phyloP scores from a whole-genome alignment of 2,329 filamentous ascomycete genomes.

The Cercospora zeae-maydis region DNA sequence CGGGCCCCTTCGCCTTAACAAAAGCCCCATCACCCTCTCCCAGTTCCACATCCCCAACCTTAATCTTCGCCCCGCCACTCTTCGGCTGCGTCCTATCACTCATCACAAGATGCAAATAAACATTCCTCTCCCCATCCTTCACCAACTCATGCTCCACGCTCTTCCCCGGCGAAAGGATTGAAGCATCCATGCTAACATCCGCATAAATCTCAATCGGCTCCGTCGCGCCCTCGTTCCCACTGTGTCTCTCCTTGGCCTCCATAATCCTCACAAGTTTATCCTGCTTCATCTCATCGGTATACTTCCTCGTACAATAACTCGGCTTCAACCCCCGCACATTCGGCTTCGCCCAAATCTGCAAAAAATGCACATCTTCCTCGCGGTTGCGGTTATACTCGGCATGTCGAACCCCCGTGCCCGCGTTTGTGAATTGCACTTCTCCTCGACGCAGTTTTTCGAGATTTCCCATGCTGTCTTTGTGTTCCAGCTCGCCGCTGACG shows the following conservation, averaged over 20 bases:
- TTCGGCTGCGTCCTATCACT: conserved; percentile 53
- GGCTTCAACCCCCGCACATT: conserved; percentile 70
- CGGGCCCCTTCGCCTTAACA: conserved; percentile 53
- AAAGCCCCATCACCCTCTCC: conserved; percentile 79
- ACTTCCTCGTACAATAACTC: conserved; percentile 71
- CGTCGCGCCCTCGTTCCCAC: conserved; percentile 64
- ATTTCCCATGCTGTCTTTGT: conserved; percentile 78
- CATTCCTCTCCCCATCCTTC: conserved; percentile 61
- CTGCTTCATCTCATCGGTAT: conserved; percentile 68
- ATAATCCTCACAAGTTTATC: conserved; percentile 70
- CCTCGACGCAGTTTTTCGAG: conserved; percentile 69
- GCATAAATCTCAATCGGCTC: conserved; percentile 78
- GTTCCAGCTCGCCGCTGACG: conserved; percentile 78
- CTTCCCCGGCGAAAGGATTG: conserved; percentile 63
- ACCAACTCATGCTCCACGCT: conserved; percentile 72
- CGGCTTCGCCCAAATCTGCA: conserved; percentile 85
- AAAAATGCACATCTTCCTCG: conserved; percentile 70
- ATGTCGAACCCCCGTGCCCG: conserved; percentile 76
- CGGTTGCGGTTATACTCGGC: conserved; percentile 76
- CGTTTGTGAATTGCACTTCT: conserved; percentile 86
- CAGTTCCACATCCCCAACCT: conserved; percentile 63
- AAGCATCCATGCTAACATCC: conserved; percentile 78
- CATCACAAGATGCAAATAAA: conserved; percentile 80
- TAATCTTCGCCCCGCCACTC: conserved; percentile 67
- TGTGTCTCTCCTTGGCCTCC: conserved; percentile 62